A percentile compares a stretch with the other conserved stretches of the same genome.
Conservation (phyloP, 1,284 basidiomycete species). For the Rhodotorula sp. region DNA sequence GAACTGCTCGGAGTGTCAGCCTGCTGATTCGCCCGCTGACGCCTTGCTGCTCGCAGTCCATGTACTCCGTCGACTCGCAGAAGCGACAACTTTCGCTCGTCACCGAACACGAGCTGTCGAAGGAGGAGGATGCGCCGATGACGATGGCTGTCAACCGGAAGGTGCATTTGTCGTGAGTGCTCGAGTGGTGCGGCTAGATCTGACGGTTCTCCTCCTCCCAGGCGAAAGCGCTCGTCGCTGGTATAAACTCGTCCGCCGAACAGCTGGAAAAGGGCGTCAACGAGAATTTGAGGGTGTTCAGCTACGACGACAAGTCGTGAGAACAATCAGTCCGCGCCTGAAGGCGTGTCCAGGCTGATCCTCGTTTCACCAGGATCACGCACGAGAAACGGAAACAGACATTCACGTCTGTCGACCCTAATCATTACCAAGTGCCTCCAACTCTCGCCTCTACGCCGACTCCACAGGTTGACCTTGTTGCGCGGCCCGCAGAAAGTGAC, state of each 20-base stretch:
- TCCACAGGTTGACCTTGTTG: background rate
- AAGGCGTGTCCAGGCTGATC: background rate
- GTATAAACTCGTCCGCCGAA: constrained; percentile 73
- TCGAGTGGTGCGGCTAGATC: background rate
- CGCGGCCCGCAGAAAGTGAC: constrained; percentile 65
- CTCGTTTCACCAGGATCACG: constrained; percentile 51
- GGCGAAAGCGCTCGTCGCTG: constrained; percentile 54
- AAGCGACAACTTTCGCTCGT: constrained; percentile 57
- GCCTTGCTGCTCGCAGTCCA: constrained; percentile 2
- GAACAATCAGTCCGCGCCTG: background rate
- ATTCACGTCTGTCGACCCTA: constrained; percentile 58
- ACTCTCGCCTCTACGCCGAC: too few relatives aligned
- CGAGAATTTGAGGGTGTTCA: constrained; percentile 74
- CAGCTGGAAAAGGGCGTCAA: constrained; percentile 66
- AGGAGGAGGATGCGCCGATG: constrained; percentile 87
- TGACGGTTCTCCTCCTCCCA: constrained; percentile 14
- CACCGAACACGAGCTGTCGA: constrained; percentile 69
- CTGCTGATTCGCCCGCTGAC: background rate
- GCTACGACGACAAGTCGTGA: constrained; percentile 56
- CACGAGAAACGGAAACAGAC: constrained; percentile 61
- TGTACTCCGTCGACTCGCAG: constrained; percentile 27
- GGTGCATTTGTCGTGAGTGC: background rate
- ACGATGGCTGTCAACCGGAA: constrained; percentile 70
- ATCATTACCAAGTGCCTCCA: constrained; percentile 73
- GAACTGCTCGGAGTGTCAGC: background rate